These are phyloP conservation scores for Citrus mangshanensis DNA, from an alignment of 345 rosid species.

Conservation along the genomic window DNA sequence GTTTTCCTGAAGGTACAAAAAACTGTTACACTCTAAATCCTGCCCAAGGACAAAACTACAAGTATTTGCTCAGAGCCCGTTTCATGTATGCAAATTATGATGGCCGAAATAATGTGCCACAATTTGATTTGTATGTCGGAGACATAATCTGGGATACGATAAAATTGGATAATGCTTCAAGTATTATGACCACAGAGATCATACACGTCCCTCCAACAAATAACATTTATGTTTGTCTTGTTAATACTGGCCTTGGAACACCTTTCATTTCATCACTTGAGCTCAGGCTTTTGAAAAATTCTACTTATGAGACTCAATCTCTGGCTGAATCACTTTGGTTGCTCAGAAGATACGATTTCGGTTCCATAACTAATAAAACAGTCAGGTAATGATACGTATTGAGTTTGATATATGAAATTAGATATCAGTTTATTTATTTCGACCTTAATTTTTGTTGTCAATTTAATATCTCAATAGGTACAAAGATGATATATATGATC, in stretches of 20 bases:
- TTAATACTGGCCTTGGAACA: conserved; percentile 11
- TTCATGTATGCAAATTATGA: conserved; percentile 20
- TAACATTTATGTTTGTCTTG: conserved; percentile 11
- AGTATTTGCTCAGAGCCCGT: conserved; percentile 18
- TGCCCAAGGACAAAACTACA: not conserved
- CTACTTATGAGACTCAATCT: not conserved
- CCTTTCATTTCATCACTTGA: conserved; percentile 25
- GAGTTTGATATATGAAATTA: too few species aligned
- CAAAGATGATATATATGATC: conserved; percentile 13
- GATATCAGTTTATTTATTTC: not conserved
- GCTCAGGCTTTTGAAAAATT: conserved; percentile 1
- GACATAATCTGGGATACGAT: conserved; percentile 15
- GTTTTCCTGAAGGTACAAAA: conserved; percentile 21
- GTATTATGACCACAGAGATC: conserved; percentile 5
- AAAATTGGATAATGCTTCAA: not conserved
- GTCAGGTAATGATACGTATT: not conserved
- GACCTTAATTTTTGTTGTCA: not conserved
- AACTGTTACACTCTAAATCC: conserved; percentile 20
- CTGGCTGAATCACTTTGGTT: not conserved
- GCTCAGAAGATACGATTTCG: not conserved
- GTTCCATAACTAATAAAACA: conserved; percentile 10
- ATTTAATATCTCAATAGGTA: not conserved
- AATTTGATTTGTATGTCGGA: conserved; percentile 22
- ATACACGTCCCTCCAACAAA: conserved; percentile 2
- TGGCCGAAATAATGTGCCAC: not conserved